Evolutionary conservation across 345 rosid species (phyloP), one percentile per base, ranked within the genome.

Genomic region (Ceriops zippeliana): DNA sequence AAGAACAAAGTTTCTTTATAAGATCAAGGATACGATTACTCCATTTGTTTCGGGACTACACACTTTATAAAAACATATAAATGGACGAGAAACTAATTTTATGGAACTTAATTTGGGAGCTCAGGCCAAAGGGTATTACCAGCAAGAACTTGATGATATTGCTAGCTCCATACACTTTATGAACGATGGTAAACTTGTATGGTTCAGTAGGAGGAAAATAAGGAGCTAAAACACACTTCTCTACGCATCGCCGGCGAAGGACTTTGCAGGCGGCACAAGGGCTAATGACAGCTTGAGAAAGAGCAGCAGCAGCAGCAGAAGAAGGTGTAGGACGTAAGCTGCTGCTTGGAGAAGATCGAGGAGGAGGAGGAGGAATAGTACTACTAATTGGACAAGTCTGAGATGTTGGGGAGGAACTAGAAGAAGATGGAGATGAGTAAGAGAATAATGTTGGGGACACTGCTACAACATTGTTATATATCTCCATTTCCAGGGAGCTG

Each of bases 241-340:
- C 89, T 0, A 69, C 82, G 65, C 93, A 88, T 52, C 89, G 70
- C 67, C 93, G 84, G 67, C 93, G 86, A 27, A 88, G 93, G 75
- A 88, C 84, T 72, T 82, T 88, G 82, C 93, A 86, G 63, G 93
- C 90, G 16, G 93, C 93, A 57, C 93, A 88, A 6, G 93, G 93
- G 76, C 87, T 86, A 7, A 83, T 37, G 57, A 86, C 79, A n/a
- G 77, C 78, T 2, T 68, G 66, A 3, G 74, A 62, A 5, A 69
- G 66, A 22, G 82, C 22, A 26, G 75, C 57, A 1, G 79, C 21
- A 8, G 46, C 46, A n/a, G 75, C 11, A 1, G 74, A 58, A 30
- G 63, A 32, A 11, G 70, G 38, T 7, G 71, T 51, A 22, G 76
- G 47, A 31, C 51, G 37, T 27, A 65, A 54, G 15, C 47, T 11